Evolutionary conservation across 768 basidiomycete species (phyloP).

Genomic region (Suillus plorans): DNA sequence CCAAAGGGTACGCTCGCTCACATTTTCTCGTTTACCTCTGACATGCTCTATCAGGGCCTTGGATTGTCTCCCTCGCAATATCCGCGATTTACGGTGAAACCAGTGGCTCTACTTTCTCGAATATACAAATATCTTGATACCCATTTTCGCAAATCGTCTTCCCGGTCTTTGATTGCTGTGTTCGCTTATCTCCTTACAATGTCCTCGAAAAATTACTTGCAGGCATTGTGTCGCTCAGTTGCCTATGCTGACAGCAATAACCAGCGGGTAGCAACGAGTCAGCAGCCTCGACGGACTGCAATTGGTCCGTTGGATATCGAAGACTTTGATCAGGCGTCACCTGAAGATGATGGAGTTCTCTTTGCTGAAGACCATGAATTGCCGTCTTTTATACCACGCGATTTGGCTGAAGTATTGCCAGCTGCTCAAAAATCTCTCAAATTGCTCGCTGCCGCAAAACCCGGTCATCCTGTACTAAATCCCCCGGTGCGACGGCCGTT

Average conservation of each 20-base stretch:
- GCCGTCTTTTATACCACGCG: constrained; percentile 62
- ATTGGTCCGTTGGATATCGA: constrained; percentile 25
- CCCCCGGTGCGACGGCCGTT: constrained; percentile 20
- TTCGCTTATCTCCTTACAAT: constrained; percentile 68
- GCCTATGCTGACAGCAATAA: constrained; percentile 42
- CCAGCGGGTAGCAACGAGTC: constrained; percentile 22
- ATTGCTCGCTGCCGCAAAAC: constrained; percentile 61
- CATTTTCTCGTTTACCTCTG: background rate
- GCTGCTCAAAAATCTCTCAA: constrained; percentile 69
- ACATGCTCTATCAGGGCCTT: constrained; percentile 25
- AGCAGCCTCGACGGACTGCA: constrained; percentile 17
- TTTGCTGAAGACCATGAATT: constrained; percentile 42
- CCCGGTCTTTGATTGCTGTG: constrained; percentile 46
- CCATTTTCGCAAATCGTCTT: constrained; percentile 56
- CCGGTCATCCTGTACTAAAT: constrained; percentile 59
- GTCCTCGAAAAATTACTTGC: constrained; percentile 63
- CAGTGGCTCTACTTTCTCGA: constrained; percentile 54
- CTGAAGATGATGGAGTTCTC: constrained; percentile 39
- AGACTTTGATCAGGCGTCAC: constrained; percentile 39
- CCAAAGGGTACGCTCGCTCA: constrained; percentile 47
- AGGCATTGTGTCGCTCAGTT: constrained; percentile 55
- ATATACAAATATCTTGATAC: constrained; percentile 57
- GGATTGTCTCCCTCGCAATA: constrained; percentile 39
- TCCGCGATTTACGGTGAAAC: constrained; percentile 40
- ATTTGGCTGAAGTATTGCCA: constrained; percentile 51